phyloP scores from a whole-genome alignment of 805 yeast species.

The Cephaloascus fragrans region DNA sequence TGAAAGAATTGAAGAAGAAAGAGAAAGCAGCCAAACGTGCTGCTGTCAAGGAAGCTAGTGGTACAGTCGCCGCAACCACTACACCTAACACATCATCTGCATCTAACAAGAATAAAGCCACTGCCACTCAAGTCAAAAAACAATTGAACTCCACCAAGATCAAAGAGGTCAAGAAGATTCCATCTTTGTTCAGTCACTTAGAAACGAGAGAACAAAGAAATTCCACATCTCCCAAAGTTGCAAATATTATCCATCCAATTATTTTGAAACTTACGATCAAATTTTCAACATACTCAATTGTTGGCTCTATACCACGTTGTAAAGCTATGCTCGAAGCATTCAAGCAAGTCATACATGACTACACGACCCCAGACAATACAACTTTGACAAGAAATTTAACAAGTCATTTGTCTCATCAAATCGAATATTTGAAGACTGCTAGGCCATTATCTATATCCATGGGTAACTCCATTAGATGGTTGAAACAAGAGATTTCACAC shows the following conservation, averaged over 20 bases:
- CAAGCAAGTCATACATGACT: slow-evolving; percentile 68
- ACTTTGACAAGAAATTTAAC: slow-evolving; percentile 84
- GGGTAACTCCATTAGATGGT: slow-evolving; percentile 98
- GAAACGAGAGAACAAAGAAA: slow-evolving; percentile 72
- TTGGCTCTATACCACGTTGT: slow-evolving; percentile 85
- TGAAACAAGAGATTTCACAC: slow-evolving; percentile 84
- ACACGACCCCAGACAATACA: slow-evolving; percentile 76
- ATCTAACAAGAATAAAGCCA: slow-evolving; percentile 22
- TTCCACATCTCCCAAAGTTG: slow-evolving; percentile 44
- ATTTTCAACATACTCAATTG: slow-evolving; percentile 73
- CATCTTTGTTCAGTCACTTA: slow-evolving; percentile 67
- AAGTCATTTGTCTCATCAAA: slow-evolving; percentile 80
- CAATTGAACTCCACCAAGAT: slow-evolving; percentile 42
- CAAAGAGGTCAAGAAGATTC: slow-evolving; percentile 38
- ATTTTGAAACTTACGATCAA: slow-evolving; percentile 71
- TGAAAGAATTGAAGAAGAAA: slow-evolving; percentile 77
- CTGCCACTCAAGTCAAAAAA: slow-evolving; percentile 42
- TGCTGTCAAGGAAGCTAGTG: slow-evolving; percentile 67
- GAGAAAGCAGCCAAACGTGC: slow-evolving; percentile 92
- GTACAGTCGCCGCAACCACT: slow-evolving; percentile 26
- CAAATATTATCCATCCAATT: slow-evolving; percentile 78
- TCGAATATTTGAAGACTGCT: slow-evolving; percentile 83
- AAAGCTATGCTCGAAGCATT: slow-evolving; percentile 78
- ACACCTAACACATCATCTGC: slow-evolving; percentile 1
- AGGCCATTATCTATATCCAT: slow-evolving; percentile 87